Conservation (phyloP, 306 rosid species). For the Cucumis sativus region DNA sequence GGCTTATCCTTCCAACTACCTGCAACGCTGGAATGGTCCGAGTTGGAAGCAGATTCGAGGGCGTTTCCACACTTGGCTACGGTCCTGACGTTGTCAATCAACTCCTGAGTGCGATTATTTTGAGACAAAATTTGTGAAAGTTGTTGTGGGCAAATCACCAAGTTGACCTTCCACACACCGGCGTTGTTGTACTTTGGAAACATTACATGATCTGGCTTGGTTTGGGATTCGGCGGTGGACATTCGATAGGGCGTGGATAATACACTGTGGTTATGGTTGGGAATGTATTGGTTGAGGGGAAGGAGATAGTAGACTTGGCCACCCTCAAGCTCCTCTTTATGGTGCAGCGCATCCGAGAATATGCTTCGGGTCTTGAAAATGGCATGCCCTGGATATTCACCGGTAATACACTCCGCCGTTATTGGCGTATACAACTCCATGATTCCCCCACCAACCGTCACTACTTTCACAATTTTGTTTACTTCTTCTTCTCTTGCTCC, state of each 20-base stretch:
- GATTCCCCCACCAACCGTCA: constrained; percentile 56
- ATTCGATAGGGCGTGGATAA: constrained; percentile 48
- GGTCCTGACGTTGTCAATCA: constrained; percentile 68
- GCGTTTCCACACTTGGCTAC: constrained; percentile 60
- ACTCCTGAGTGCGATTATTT: constrained; percentile 47
- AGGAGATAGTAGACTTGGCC: constrained; percentile 56
- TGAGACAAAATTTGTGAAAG: constrained; percentile 66
- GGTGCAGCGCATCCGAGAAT: constrained; percentile 40
- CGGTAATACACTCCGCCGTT: constrained; percentile 42
- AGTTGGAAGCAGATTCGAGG: constrained; percentile 30
- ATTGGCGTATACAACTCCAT: constrained; percentile 60
- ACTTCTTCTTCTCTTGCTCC: neutral
- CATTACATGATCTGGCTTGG: constrained; percentile 23
- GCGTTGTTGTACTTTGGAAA: constrained; percentile 41
- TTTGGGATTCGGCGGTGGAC: constrained; percentile 31
- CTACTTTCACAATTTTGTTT: constrained; percentile 38
- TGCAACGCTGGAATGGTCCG: constrained; percentile 62
- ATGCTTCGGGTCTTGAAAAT: constrained; percentile 28
- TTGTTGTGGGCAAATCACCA: constrained; percentile 63
- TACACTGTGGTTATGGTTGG: neutral
- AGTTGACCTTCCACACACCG: constrained; percentile 82
- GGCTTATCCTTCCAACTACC: neutral
- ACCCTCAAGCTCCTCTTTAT: constrained; percentile 38
- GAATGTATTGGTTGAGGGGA: constrained; percentile 41
- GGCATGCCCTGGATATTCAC: constrained; percentile 57